These are phyloP conservation scores for Eimeria zaria DNA, from an alignment of 169 alveolate species.

Conservation along the genomic window DNA sequence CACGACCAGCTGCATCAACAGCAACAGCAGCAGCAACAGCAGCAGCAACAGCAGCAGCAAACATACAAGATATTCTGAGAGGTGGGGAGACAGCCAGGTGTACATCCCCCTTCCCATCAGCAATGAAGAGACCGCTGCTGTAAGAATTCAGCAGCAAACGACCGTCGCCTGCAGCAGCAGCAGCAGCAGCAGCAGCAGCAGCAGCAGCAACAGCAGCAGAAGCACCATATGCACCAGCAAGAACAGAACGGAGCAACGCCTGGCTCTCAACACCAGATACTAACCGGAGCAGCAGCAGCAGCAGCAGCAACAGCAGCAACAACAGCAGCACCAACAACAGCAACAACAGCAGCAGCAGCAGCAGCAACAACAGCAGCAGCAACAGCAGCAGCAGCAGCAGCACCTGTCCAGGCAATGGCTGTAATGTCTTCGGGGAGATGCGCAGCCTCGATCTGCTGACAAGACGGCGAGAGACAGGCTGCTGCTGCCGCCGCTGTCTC, in stretches of 20 bases:
- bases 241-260: neutral
- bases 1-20: neutral
- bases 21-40: neutral
- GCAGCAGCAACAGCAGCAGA: constrained; percentile 7
- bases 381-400: constrained; percentile 39
- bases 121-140: constrained; percentile 67
- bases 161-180: constrained; percentile 62
- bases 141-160: constrained; percentile 58
- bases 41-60: neutral
- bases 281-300: neutral
- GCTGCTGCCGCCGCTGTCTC: neutral
- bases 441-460: neutral
- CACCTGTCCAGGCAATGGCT: constrained; percentile 52
- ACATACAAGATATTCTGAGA: constrained; percentile 23
- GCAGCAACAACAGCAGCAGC: constrained; percentile 40
- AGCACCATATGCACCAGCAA: neutral
- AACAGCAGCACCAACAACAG: neutral
- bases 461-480: constrained; percentile 11
- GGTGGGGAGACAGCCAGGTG: constrained; percentile 15
- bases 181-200: constrained; percentile 62
- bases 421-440: constrained; percentile 43
- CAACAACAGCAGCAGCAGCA: neutral
- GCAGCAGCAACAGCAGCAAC: neutral
- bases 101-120: constrained; percentile 21
- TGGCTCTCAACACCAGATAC: too few relatives aligned